Evolutionary conservation across 2,329 filamentous ascomycete genomes (phyloP).

Genomic region (Dactylellina leptospora): DNA sequence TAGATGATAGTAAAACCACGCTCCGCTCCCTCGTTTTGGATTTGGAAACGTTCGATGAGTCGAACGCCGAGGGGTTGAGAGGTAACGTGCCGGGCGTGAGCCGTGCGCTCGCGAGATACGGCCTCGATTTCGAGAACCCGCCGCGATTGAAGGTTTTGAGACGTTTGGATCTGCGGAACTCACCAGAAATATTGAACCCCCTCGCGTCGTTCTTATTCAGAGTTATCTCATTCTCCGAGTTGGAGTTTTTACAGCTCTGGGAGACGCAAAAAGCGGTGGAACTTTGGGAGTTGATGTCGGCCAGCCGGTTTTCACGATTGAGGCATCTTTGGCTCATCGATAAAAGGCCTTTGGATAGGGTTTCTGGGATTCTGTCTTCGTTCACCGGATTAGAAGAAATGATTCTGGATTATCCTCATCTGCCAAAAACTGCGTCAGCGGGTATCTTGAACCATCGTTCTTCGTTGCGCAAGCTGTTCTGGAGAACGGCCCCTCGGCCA

Average conservation of each 20-base stretch:
- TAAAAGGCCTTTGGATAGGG: background rate
- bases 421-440: background rate
- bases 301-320: background rate
- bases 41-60: background rate
- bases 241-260: background rate
- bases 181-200: background rate
- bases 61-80: background rate
- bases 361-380: background rate
- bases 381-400: background rate
- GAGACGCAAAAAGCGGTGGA: background rate
- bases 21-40: background rate
- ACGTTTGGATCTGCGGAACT: background rate
- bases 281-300: background rate
- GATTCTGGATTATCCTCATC: background rate
- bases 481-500: background rate
- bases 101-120: background rate
- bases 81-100: background rate
- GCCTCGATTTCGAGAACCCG: background rate
- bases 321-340: background rate
- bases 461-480: conserved; percentile 1
- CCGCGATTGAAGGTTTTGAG: background rate
- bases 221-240: background rate
- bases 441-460: conserved; percentile 2
- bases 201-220: background rate
- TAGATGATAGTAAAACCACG: background rate